Conservation (phyloP, 495 filamentous ascomycete genomes). For the Friedmanniomyces endolithicus region DNA sequence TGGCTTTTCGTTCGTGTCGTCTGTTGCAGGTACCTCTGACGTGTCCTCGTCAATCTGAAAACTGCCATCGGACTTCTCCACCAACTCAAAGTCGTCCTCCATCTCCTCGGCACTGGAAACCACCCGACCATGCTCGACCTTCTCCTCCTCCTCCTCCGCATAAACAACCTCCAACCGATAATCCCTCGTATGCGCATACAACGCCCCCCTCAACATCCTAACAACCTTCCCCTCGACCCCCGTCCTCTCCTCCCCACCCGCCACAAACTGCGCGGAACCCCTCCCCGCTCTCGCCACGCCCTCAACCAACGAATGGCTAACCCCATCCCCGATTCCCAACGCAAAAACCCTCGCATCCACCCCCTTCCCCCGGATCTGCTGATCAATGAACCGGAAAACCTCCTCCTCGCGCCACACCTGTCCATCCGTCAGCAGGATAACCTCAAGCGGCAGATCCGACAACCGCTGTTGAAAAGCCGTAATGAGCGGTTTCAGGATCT, state of each 20-base stretch:
- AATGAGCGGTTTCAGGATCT: conserved; percentile 45
- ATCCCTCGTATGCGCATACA: conserved; percentile 47
- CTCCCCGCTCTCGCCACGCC: conserved; percentile 54
- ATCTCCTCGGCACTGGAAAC: background rate
- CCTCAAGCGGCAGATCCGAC: conserved; percentile 44
- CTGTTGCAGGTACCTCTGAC: background rate
- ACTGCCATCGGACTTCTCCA: conserved; percentile 42
- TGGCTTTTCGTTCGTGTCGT: conserved; percentile 22
- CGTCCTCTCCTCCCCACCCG: conserved; percentile 45
- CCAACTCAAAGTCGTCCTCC: conserved; percentile 44
- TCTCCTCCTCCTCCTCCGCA: conserved; percentile 23
- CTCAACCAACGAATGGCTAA: conserved; percentile 53
- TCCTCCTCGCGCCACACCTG: conserved; percentile 47
- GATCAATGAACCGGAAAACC: conserved; percentile 44
- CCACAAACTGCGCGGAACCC: conserved; percentile 53
- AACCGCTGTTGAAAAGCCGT: conserved; percentile 40
- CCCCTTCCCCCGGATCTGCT: conserved; percentile 36
- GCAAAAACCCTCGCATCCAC: conserved; percentile 49
- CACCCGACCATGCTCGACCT: background rate
- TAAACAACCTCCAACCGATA: conserved; percentile 52
- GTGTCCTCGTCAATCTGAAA: conserved; percentile 21
- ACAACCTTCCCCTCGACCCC: conserved; percentile 52
- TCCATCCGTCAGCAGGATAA: conserved; percentile 62
- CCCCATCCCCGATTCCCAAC: conserved; percentile 49
- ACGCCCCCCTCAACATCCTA: conserved; percentile 56